A percentile compares a stretch with the other conserved stretches of the same genome.
These are phyloP conservation scores for Solanum hybrid DNA, from an alignment of 305 asterid species.

Conservation along the genomic window DNA sequence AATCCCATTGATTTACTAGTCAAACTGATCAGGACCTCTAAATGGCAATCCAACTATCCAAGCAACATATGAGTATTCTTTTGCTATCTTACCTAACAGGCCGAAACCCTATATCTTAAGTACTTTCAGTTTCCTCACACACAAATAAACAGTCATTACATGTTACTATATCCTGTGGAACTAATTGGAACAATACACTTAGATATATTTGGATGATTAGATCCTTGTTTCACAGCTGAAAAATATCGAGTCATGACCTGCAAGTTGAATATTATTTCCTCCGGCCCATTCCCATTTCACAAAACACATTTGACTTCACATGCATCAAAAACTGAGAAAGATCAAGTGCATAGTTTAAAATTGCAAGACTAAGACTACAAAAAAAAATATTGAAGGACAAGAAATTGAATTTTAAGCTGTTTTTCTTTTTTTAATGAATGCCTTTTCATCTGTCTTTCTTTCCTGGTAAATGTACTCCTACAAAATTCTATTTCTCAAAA, in stretches of 20 bases:
- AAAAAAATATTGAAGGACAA: neutral
- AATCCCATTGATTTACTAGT: neutral
- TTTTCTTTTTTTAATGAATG: neutral
- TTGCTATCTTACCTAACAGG: neutral
- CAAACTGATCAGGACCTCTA: neutral
- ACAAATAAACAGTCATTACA: neutral
- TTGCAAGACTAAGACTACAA: neutral
- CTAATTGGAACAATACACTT: neutral
- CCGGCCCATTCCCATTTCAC: neutral
- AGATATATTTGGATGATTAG: neutral
- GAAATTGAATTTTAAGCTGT: neutral
- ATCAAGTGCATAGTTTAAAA: neutral
- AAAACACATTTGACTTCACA: neutral
- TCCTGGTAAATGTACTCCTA: neutral
- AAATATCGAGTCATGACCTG: neutral
- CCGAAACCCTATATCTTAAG: neutral
- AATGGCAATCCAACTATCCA: neutral
- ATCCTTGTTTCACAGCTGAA: neutral
- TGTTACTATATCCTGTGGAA: neutral
- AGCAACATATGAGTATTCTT: neutral
- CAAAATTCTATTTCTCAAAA: neutral
- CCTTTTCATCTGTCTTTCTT: neutral
- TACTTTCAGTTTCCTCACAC: neutral
- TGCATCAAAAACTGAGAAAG: neutral
- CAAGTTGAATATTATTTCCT: neutral